These are phyloP conservation scores for Elaphomyces granulatus DNA, from an alignment of 495 filamentous ascomycete genomes.

Conservation along the genomic window DNA sequence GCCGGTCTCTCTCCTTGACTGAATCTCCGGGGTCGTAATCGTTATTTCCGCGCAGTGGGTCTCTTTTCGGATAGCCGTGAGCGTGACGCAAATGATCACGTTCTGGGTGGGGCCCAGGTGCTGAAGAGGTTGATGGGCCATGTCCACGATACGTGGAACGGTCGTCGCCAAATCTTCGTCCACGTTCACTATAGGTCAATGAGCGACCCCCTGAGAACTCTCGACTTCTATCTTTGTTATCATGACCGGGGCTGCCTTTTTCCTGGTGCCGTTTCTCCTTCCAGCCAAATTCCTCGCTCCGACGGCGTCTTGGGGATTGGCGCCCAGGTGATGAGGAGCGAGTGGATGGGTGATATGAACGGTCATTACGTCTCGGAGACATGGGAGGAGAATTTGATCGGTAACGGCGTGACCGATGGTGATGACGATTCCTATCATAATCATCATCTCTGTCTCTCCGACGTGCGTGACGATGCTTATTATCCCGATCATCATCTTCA, in stretches of 20 bases:
- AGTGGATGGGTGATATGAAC: constrained; percentile 4
- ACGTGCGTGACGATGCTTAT: constrained; percentile 14
- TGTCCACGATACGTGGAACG: background rate
- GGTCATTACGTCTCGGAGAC: background rate
- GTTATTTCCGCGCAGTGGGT: background rate
- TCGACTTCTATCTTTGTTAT: background rate
- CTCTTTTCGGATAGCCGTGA: background rate
- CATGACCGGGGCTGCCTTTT: background rate
- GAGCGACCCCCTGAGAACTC: background rate
- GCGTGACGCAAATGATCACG: too few species aligned
- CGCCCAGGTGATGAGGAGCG: constrained; percentile 10
- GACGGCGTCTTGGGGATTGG: constrained; percentile 6
- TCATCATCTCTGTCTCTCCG: constrained; percentile 12
- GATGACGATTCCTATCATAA: constrained; percentile 3
- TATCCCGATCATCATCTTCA: constrained; percentile 19
- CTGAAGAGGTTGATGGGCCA: background rate
- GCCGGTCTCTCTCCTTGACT: constrained; percentile 12
- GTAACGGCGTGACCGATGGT: too few species aligned
- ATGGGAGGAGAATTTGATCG: too few species aligned
- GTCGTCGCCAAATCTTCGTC: background rate
- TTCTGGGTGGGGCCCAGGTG: constrained; percentile 3
- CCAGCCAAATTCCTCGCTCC: background rate
- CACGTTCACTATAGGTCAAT: background rate
- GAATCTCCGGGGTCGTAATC: background rate
- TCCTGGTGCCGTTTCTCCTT: background rate